Percentiles rank a stretch among this genome's conserved stretches.
Evolutionary conservation across 2,329 filamentous ascomycete species (phyloP).

Genomic region (Hysterium pulicare): DNA sequence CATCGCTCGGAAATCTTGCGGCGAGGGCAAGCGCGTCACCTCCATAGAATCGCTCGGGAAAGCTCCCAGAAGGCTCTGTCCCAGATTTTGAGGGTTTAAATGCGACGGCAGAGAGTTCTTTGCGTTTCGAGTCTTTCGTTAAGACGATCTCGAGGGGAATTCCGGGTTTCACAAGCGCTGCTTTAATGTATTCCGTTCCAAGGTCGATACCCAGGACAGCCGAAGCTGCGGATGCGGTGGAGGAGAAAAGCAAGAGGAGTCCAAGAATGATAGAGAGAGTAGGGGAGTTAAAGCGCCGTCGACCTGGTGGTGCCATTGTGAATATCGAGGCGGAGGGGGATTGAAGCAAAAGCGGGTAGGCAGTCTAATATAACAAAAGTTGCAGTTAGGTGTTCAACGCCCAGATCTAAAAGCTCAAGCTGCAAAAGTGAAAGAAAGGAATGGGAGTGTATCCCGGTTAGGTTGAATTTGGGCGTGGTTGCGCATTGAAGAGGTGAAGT

Average conservation of each 20-base stretch:
- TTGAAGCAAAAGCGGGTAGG: constrained; percentile 20
- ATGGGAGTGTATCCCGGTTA: constrained; percentile 27
- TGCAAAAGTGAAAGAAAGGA: constrained; percentile 13
- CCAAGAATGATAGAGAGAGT: constrained; percentile 49
- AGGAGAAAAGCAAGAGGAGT: constrained; percentile 53
- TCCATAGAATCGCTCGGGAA: constrained; percentile 88
- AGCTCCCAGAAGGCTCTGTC: constrained; percentile 55
- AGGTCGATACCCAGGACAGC: constrained; percentile 91
- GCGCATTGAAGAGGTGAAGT: constrained; percentile 12
- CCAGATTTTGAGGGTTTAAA: constrained; percentile 81
- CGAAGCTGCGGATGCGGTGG: constrained; percentile 60
- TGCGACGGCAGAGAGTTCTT: constrained; percentile 84
- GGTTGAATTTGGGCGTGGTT: constrained; percentile 13
- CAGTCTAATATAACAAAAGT: constrained; percentile 9
- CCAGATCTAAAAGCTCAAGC: constrained; percentile 3
- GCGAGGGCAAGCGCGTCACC: constrained; percentile 85
- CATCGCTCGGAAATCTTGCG: constrained; percentile 84
- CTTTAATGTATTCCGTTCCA: constrained; percentile 96
- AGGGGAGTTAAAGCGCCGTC: constrained; percentile 38
- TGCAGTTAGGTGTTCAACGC: background rate
- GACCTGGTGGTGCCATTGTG: constrained; percentile 48
- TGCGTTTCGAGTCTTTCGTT: constrained; percentile 95
- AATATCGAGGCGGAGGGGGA: constrained; percentile 9
- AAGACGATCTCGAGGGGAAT: constrained; percentile 97
- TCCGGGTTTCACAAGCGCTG: constrained; percentile 90